Evolutionary conservation across 495 filamentous ascomycete species (phyloP), one percentile per base, ranked within the genome.

Genomic region (Penicillium crystallinum): DNA sequence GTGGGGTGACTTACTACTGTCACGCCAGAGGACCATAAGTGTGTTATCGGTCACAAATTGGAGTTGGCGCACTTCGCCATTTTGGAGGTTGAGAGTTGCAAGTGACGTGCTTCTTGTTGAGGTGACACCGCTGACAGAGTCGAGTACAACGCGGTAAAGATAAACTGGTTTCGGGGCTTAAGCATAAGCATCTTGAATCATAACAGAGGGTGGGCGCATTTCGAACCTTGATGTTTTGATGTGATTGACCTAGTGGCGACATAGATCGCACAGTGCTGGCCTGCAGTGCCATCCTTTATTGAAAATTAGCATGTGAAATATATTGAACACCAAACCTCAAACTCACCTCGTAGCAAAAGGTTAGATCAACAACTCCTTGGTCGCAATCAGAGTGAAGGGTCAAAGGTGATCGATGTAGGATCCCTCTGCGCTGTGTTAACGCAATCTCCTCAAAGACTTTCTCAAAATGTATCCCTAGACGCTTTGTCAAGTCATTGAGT

Each of bases 371-470:
- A 21, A 73, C 62, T 25, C 49, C 49, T 12, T 46, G 47, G 52
- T 77, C 73, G 54, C 72, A 75, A 27, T 75, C 71, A 21, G 55
- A 36, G 45, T 75, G 67, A 31, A 83, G 66, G 2, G 56, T 63
- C 30, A 82, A 53, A 17, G 77, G 71, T 15, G 71, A 73, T 9
- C 75, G 77, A 55, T 83, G 70, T 15, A 82, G 66, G 35, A 84
- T 75, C 21, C 77, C 77, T 42, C 81, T 68, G 42, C 75, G 75
- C 60, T 82, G 80, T 12, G 81, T 79, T 42, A 78, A 67, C 8
- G 81, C 79, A 50, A 84, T 83, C 45, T 79, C 74, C 9, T 65
- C 69, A 57, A 83, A 85, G 1, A 84, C 71, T 10, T 71, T 70
- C 6, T 77, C 70, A 50, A 78, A 84, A 54, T 83, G 81, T 3